phyloP scores from a whole-genome alignment of 768 basidiomycete genomes.

The Lactifluus piperatus region DNA sequence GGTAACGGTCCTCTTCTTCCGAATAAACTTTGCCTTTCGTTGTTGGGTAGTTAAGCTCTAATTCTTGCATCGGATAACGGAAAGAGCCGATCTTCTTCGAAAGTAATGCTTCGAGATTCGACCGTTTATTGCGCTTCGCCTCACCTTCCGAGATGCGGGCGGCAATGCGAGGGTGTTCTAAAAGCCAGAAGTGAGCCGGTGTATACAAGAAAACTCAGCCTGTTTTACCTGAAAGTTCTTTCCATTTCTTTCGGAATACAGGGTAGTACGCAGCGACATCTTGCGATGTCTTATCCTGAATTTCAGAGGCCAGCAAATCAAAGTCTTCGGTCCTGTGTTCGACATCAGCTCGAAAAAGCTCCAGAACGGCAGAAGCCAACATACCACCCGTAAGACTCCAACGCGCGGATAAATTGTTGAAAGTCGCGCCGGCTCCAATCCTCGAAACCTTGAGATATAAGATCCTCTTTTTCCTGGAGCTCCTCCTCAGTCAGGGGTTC shows the following conservation, averaged over 20 bases:
- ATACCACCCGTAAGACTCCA: slow-evolving; percentile 78
- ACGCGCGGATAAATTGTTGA: slow-evolving; percentile 76
- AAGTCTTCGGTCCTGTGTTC: slow-evolving; percentile 48
- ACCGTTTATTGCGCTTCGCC: slow-evolving; percentile 79
- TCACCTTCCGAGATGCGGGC: slow-evolving; percentile 85
- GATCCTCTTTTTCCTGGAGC: slow-evolving; percentile 66
- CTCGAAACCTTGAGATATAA: slow-evolving; percentile 71
- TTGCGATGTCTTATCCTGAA: slow-evolving; percentile 73
- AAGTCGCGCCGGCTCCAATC: slow-evolving; percentile 93
- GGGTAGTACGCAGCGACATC: slow-evolving; percentile 72
- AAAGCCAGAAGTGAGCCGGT: neutral
- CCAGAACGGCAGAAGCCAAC: slow-evolving; percentile 20
- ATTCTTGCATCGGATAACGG: slow-evolving; percentile 91
- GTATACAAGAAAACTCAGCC: neutral
- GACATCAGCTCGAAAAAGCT: neutral
- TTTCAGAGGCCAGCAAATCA: slow-evolving; percentile 68
- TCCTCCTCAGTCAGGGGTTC: slow-evolving; percentile 90
- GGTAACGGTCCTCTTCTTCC: slow-evolving; percentile 95
- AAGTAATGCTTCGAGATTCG: slow-evolving; percentile 70
- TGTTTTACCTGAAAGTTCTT: slow-evolving; percentile 61
- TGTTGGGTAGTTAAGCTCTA: slow-evolving; percentile 89
- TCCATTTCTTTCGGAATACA: slow-evolving; percentile 86
- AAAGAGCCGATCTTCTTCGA: slow-evolving; percentile 76
- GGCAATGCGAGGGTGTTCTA: slow-evolving; percentile 74
- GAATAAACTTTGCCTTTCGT: slow-evolving; percentile 96